Conservation (phyloP, 805 yeast species). For the Scheffersomyces amazonensis region DNA sequence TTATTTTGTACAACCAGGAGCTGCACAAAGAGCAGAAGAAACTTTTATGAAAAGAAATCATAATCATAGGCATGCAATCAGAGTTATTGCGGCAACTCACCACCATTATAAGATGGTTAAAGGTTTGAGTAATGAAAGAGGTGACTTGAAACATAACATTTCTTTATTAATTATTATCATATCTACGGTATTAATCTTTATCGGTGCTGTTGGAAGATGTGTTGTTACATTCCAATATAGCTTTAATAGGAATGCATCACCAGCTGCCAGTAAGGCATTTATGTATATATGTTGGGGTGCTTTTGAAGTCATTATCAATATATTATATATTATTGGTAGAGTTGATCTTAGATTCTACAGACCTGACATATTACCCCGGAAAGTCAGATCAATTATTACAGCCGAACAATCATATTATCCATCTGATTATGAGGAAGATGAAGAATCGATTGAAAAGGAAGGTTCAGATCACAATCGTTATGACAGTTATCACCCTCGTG, state of each 20-base stretch:
- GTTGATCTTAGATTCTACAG: constrained; percentile 77
- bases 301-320: constrained; percentile 56
- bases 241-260: constrained; percentile 10
- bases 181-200: constrained; percentile 49
- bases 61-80: constrained; percentile 47
- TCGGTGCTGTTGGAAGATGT: constrained; percentile 50
- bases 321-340: constrained; percentile 59
- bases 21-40: constrained; percentile 47
- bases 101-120: constrained; percentile 35
- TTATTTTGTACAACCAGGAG: constrained; percentile 58
- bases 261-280: constrained; percentile 47
- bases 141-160: constrained; percentile 47
- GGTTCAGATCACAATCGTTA: not conserved
- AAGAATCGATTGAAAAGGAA: constrained; percentile 1
- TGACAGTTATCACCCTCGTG: no score
- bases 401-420: constrained; percentile 33
- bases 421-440: constrained; percentile 1
- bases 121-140: constrained; percentile 39
- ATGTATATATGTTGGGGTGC: constrained; percentile 72
- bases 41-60: constrained; percentile 48
- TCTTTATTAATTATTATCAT: constrained; percentile 47
- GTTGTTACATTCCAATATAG: constrained; percentile 19
- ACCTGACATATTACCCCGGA: constrained; percentile 55
- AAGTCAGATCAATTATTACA: constrained; percentile 38
- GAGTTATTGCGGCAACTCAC: constrained; percentile 62